Evolutionary conservation across 2,329 filamentous ascomycete genomes (phyloP).

Genomic region (Botrytis squamosa): DNA sequence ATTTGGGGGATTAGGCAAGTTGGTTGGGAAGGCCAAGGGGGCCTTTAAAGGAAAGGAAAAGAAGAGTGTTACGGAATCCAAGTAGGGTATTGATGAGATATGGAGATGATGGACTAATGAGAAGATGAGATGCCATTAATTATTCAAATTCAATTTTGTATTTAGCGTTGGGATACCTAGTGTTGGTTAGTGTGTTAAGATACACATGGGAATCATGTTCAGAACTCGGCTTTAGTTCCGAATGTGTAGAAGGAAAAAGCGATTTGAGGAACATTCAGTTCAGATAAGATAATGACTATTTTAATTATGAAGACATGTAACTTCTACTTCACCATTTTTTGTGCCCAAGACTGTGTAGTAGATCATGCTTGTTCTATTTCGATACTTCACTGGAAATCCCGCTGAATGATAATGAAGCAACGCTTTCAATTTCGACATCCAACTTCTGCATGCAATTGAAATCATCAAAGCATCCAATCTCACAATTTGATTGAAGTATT

Average conservation of each 20-base stretch:
- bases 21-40: slow-evolving; percentile 41
- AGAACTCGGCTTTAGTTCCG: background rate
- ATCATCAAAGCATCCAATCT: no score
- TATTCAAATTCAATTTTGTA: background rate
- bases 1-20: slow-evolving; percentile 49
- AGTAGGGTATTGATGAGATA: background rate
- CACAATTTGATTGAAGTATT: no score
- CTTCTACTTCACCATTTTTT: no score
- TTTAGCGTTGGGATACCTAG: background rate
- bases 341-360: no score
- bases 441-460: no score
- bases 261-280: background rate
- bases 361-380: no score
- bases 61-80: background rate
- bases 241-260: background rate
- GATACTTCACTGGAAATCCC: no score
- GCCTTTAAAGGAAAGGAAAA: slow-evolving; percentile 23
- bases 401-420: no score
- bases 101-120: background rate
- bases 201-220: background rate
- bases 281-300: background rate
- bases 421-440: no score
- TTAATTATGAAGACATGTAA: background rate
- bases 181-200: background rate
- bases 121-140: background rate